A percentile compares a stretch with the other conserved stretches of the same genome.
Conservation (phyloP, 2,329 filamentous ascomycete species). For the Dryadomyces sulphureus region DNA sequence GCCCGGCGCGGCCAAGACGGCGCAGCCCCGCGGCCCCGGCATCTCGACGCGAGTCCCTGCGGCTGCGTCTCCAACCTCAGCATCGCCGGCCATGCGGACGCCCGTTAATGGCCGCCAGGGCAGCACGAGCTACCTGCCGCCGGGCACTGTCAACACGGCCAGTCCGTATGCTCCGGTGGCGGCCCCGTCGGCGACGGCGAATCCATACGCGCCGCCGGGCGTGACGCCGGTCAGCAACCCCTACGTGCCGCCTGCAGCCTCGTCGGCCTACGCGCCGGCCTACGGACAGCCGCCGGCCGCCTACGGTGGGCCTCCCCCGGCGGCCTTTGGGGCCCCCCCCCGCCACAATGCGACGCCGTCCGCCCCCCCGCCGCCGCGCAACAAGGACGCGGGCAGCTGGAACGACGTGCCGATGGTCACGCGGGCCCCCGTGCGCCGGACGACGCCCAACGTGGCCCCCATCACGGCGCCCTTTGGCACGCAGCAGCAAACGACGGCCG, state of each 20-base stretch:
- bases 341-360: constrained; percentile 52
- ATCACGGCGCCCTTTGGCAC: constrained; percentile 65
- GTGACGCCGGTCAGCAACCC: constrained; percentile 17
- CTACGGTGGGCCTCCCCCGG: constrained; percentile 22
- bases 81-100: no score
- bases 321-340: constrained; percentile 20
- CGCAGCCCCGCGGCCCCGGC: no score
- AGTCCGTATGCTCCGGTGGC: constrained; percentile 35
- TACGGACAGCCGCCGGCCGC: constrained; percentile 20
- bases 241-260: constrained; percentile 14
- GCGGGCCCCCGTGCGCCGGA: constrained; percentile 55
- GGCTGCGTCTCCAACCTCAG: no score
- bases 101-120: no score
- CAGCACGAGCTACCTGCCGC: no score
- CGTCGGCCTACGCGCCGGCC: constrained; percentile 22
- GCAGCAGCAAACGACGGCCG: constrained; percentile 37
- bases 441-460: constrained; percentile 56
- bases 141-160: constrained; percentile 15
- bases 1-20: constrained; percentile 13
- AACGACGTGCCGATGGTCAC: constrained; percentile 86
- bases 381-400: constrained; percentile 62
- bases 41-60: no score
- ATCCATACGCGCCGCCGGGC: constrained; percentile 31
- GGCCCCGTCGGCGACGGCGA: constrained; percentile 19
- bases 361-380: constrained; percentile 51